Evolutionary conservation across 768 basidiomycete genomes (phyloP), one percentile per base, ranked within the genome.

Genomic region (Rhodotorula graminis): DNA sequence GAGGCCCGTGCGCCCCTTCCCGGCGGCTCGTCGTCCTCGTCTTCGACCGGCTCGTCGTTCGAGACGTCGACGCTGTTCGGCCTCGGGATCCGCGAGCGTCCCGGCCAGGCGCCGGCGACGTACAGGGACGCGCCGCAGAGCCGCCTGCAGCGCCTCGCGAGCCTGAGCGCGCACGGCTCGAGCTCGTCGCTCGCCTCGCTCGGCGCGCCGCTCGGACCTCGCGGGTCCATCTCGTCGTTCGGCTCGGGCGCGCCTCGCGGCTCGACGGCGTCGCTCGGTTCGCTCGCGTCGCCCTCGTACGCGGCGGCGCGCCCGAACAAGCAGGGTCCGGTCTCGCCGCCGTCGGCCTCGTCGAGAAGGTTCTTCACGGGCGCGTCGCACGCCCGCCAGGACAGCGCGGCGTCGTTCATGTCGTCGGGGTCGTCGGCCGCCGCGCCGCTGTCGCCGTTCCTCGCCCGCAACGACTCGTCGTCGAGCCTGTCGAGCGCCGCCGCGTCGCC

Each of bases 61-160:
- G 68, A 69, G 44, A 49, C 68, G 25, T 59, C 61, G 47, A 61
- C 72, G 23, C 62, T 64, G 49, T 63, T 73, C 57, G 72, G 72
- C 25, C 65, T 73, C 57, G 72, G 72, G 25, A 61, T 73, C 47
- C 65, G 67, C 46, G 64, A 66, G 61, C 65, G 65, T 23, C 60
- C 71, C 9, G 57, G 61, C 15, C 70, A 75, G 49, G 74, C 71
- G 18, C 74, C 74, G 23, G 61, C 74, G 27, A 56, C 62, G 21
- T 71, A 61, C 64, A 67, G 58, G 21, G 70, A 75, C n/a, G 70
- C 61, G 12, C 70, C 74, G 12, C 61, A 67, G 57, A 60, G 50
- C 14, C 70, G 74, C 29, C 67, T 75, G 19, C 50, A 64, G 31
- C 74, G 74, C 29, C 63, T 72, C 64, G 49, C 73, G 11, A 57